A percentile compares a stretch with the other conserved stretches of the same genome.
Evolutionary conservation across 1,284 basidiomycete genomes (phyloP).

Genomic region (Apiotrichum montevideense): DNA sequence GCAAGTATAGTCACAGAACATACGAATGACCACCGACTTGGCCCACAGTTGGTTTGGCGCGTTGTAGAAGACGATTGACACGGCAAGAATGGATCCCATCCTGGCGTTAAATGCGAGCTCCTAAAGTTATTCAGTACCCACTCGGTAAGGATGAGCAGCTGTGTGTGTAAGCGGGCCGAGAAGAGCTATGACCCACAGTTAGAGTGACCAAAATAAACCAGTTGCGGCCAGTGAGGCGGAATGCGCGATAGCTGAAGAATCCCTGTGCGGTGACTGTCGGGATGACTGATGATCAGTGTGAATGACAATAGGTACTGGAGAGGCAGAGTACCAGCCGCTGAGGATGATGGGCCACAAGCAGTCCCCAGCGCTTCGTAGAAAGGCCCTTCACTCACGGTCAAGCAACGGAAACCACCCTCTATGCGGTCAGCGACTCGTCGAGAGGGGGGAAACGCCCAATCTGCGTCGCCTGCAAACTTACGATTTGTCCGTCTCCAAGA

Average conservation of each 20-base stretch:
- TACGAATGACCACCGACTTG: background rate
- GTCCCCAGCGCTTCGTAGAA: too few species aligned
- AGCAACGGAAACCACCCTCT: background rate
- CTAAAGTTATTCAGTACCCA: background rate
- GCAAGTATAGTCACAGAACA: background rate
- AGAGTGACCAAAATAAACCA: constrained; percentile 20
- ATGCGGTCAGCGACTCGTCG: background rate
- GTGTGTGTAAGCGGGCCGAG: background rate
- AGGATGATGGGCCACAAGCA: too few species aligned
- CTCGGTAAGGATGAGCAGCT: background rate
- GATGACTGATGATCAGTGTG: constrained; percentile 19
- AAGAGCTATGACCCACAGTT: constrained; percentile 10
- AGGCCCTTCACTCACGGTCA: background rate
- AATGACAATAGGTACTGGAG: too few species aligned
- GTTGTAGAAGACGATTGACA: background rate
- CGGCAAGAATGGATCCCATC: background rate
- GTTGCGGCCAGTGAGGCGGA: constrained; percentile 24
- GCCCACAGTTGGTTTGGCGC: background rate
- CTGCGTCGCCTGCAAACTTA: background rate
- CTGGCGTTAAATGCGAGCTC: background rate
- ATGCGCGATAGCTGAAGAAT: constrained; percentile 33
- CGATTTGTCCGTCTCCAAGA: constrained; percentile 16
- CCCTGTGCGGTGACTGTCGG: constrained; percentile 15
- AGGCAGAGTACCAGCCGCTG: too few species aligned
- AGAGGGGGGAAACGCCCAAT: background rate